Conservation (phyloP, 2,329 filamentous ascomycete species). For the Clonostachys byssicola region DNA sequence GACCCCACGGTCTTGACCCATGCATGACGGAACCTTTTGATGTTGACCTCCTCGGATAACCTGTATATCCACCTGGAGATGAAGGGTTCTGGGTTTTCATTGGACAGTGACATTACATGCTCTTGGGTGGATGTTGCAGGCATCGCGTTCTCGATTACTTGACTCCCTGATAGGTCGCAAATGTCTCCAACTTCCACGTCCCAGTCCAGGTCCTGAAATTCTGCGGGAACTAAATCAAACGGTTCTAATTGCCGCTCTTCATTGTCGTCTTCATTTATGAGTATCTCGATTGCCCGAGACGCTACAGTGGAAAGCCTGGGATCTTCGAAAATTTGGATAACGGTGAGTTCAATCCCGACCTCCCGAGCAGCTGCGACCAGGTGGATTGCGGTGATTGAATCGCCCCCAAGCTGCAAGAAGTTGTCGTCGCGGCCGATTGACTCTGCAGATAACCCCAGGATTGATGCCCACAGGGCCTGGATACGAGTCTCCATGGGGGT, state of each 20-base stretch:
- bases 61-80: conserved; percentile 16
- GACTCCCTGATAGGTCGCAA: background rate
- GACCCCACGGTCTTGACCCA: conserved; percentile 9
- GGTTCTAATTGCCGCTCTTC: background rate
- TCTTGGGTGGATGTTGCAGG: conserved; percentile 45
- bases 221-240: conserved; percentile 32
- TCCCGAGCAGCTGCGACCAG: conserved; percentile 1
- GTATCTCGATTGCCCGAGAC: background rate
- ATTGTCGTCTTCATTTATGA: background rate
- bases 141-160: conserved; percentile 37
- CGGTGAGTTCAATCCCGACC: conserved; percentile 3
- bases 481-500: background rate
- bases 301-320: background rate
- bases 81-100: conserved; percentile 25
- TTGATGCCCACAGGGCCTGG: background rate
- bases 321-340: conserved; percentile 8
- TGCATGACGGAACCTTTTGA: conserved; percentile 13
- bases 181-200: conserved; percentile 11
- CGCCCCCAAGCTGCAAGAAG: conserved; percentile 8
- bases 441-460: background rate
- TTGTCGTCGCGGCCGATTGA: conserved; percentile 1
- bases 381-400: conserved; percentile 9
- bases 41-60: conserved; percentile 8
- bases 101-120: conserved; percentile 40
- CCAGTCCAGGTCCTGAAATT: conserved; percentile 40